Percentiles rank a stretch among this genome's conserved stretches.
These are phyloP conservation scores for Brassica nigra DNA, from an alignment of 345 rosid genomes.

Conservation along the genomic window DNA sequence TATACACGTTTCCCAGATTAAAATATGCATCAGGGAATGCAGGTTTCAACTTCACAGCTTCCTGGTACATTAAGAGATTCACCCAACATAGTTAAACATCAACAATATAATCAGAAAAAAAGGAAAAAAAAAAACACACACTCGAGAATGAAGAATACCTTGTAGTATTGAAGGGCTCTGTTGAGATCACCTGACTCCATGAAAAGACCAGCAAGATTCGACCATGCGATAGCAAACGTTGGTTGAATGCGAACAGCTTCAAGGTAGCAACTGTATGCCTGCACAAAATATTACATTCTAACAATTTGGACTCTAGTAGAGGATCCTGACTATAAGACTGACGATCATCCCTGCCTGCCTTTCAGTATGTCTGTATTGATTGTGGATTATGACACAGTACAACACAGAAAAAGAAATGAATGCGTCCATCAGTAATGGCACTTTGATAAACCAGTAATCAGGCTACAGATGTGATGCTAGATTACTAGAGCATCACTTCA, in stretches of 20 bases:
- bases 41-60: constrained; percentile 92
- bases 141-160: constrained; percentile 51
- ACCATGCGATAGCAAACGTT: constrained; percentile 98
- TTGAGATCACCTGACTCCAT: constrained; percentile 97
- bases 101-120: background rate
- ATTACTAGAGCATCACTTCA: constrained; percentile 29
- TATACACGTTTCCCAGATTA: constrained; percentile 95
- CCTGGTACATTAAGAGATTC: constrained; percentile 52
- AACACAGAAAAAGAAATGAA: constrained; percentile 66
- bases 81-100: constrained; percentile 14
- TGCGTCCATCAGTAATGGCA: constrained; percentile 64
- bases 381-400: constrained; percentile 62
- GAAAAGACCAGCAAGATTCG: constrained; percentile 97
- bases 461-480: constrained; percentile 37
- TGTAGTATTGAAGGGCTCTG: constrained; percentile 92
- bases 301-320: constrained; percentile 68
- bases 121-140: background rate
- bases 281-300: constrained; percentile 80
- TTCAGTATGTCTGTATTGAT: constrained; percentile 68
- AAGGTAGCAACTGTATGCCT: constrained; percentile 96
- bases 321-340: constrained; percentile 78
- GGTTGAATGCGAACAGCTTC: constrained; percentile 98
- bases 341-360: constrained; percentile 82
- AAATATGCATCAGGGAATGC: constrained; percentile 92
- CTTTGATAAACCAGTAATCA: constrained; percentile 36